Evolutionary conservation across 495 filamentous ascomycete species (phyloP), one percentile per base, ranked within the genome.

Genomic region (Hyaloscypha hepaticicola): DNA sequence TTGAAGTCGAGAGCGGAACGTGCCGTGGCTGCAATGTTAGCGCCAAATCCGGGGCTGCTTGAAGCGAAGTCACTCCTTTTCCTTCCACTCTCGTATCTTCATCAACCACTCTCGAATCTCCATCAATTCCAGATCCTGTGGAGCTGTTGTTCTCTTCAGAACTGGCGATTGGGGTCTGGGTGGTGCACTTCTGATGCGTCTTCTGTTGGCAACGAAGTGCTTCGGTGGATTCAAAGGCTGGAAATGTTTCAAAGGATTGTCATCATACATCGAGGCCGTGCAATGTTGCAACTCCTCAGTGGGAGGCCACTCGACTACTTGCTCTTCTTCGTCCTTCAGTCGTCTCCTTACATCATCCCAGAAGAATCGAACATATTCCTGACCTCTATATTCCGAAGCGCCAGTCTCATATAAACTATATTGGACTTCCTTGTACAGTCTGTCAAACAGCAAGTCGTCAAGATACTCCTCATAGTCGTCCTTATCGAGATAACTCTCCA

Each of bases 341-440:
- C 58, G n/a, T 21, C 19, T 49, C 27, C 66, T 61, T 19, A 70
- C 55, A n/a, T 61, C 34, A n/a, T 61, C 67, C 67, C 67, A 70
- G 48, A 66, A 70, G 25, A 45, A 38, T 60, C 67, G 52, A 22
- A 55, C 26, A 26, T 64, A 33, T 6, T 63, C 16, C 33, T 63
- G 58, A 7, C 64, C 50, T 55, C 64, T 48, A 28, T 29, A 31
- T 16, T 64, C 55, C 38, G 51, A 2, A 11, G 11, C 9, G 3
- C 16, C 16, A 4, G 9, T 19, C 4, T 45, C 38, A 16, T 45
- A 45, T 4, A 45, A 9, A 45, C 7, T 45, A 19, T 45, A 3
- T 45, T 45, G 38, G 9, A 64, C 59, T 6, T 66, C 64, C 9
- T 58, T 28, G 14, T 63, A 31, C 26, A 69, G 51, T 21, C 33